phyloP scores from a whole-genome alignment of 164 flowering plant genomes.

The Macadamia tetraphylla region DNA sequence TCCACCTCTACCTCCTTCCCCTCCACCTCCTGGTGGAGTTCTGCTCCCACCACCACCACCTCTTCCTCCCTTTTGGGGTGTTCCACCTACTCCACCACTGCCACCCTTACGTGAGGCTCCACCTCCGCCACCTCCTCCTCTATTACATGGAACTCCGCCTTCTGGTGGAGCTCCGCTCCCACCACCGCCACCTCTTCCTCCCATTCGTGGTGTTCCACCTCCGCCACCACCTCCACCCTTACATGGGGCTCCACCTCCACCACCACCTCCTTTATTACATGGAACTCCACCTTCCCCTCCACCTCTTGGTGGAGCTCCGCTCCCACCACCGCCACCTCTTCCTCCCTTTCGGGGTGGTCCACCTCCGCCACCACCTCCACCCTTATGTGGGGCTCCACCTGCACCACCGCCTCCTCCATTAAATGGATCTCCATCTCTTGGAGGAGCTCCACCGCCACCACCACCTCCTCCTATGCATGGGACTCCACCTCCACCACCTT shows the following conservation, averaged over 20 bases:
- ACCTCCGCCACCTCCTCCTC: slow-evolving; percentile 32
- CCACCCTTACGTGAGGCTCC: slow-evolving; percentile 25
- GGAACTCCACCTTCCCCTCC: slow-evolving; percentile 25
- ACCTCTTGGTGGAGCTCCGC: slow-evolving; percentile 20
- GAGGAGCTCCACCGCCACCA: slow-evolving; percentile 14
- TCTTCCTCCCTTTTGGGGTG: too few species aligned
- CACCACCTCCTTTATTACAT: slow-evolving; percentile 11
- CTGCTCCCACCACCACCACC: slow-evolving; percentile 33
- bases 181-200: slow-evolving; percentile 25
- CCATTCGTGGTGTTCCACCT: slow-evolving; percentile 19
- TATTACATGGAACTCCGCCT: too few species aligned
- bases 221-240: slow-evolving; percentile 28
- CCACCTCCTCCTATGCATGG: slow-evolving; percentile 18
- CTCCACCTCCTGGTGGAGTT: slow-evolving; percentile 22
- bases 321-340: slow-evolving; percentile 34
- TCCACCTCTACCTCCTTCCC: slow-evolving; percentile 23
- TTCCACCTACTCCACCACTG: slow-evolving; percentile 36
- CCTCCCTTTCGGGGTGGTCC: too few species aligned
- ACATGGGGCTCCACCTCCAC: slow-evolving; percentile 20
- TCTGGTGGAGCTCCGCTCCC: too few species aligned
- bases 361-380: slow-evolving; percentile 41
- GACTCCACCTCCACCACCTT: slow-evolving; percentile 27
- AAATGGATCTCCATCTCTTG: too few species aligned
- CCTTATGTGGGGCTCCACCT: slow-evolving; percentile 19
- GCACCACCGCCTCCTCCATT: slow-evolving; percentile 29